phyloP scores from a whole-genome alignment of 2,329 filamentous ascomycete species.

The Capronia coronata region DNA sequence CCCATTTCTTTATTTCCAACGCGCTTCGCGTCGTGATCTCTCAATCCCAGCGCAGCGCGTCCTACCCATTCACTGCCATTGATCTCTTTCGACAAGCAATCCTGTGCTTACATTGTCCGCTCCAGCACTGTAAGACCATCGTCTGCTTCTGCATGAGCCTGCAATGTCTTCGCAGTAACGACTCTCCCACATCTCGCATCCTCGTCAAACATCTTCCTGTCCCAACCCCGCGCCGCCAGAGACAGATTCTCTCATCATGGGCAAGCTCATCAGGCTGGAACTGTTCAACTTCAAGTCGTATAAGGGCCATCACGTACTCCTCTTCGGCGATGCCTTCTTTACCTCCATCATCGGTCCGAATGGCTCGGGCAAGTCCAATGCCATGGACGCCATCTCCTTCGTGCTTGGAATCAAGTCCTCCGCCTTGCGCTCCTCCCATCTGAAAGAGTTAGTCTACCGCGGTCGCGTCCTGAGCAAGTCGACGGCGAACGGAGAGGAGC shows the following conservation, averaged over 20 bases:
- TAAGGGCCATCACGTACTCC: conserved; percentile 87
- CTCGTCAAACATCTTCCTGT: not conserved
- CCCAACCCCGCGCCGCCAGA: not conserved
- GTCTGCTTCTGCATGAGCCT: not conserved
- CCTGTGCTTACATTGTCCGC: not conserved
- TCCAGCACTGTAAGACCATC: not conserved
- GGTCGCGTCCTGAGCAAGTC: conserved; percentile 87
- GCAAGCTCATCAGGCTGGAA: conserved; percentile 90
- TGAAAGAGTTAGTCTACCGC: conserved; percentile 92
- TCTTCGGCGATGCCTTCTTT: conserved; percentile 97
- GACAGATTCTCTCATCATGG: conserved; percentile 57
- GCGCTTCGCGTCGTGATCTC: conserved; percentile 2
- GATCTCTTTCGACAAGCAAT: not conserved
- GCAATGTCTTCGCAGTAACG: not conserved
- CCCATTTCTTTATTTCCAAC: not conserved
- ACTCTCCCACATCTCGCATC: not conserved
- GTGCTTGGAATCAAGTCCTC: conserved; percentile 97
- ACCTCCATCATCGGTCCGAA: conserved; percentile 99
- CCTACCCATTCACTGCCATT: not conserved
- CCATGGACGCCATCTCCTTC: conserved; percentile 99
- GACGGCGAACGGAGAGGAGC: conserved; percentile 81
- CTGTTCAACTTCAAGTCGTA: conserved; percentile 99
- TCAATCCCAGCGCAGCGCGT: not conserved
- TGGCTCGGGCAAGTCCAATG: conserved; percentile 98
- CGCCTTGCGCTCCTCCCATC: conserved; percentile 87